Percentiles rank a stretch among this genome's conserved stretches.
phyloP scores from a whole-genome alignment of 345 rosid species.

The Citrus cavaleriei region DNA sequence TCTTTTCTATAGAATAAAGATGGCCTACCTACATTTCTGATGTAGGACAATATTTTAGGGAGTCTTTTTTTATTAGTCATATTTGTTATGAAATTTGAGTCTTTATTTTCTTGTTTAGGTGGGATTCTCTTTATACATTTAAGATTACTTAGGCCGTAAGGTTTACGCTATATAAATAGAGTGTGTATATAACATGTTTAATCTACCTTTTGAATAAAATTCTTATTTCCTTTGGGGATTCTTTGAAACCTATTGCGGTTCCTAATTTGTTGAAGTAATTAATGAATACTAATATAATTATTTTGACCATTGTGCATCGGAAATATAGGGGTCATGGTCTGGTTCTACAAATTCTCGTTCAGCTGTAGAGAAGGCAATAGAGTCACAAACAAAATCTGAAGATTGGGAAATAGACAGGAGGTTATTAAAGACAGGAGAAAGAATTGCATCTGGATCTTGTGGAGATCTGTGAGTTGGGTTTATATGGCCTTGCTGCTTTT shows the following conservation, averaged over 20 bases:
- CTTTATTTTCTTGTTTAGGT: too few relatives aligned
- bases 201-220: too few relatives aligned
- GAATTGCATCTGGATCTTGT: slow-evolving; percentile 64
- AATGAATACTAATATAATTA: neutral
- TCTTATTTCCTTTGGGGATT: too few relatives aligned
- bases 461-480: slow-evolving; percentile 61
- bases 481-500: slow-evolving; percentile 8
- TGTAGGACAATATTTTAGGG: too few relatives aligned
- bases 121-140: too few relatives aligned
- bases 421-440: slow-evolving; percentile 55
- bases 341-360: slow-evolving; percentile 45
- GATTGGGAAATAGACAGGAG: slow-evolving; percentile 59
- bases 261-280: neutral
- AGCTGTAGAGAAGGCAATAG: slow-evolving; percentile 27
- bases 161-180: too few relatives aligned
- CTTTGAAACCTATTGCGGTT: too few relatives aligned
- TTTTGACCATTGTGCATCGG: slow-evolving; percentile 3
- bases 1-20: neutral
- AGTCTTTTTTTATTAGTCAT: too few relatives aligned
- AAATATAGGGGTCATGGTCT: slow-evolving; percentile 55
- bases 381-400: slow-evolving; percentile 25
- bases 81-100: too few relatives aligned
- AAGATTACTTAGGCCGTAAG: too few relatives aligned
- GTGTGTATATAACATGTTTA: too few relatives aligned
- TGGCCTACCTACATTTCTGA: neutral